A percentile compares a stretch with the other conserved stretches of the same genome.
These are phyloP conservation scores for Bipolaris bicolor DNA, from an alignment of 2,329 filamentous ascomycete genomes.

Conservation along the genomic window DNA sequence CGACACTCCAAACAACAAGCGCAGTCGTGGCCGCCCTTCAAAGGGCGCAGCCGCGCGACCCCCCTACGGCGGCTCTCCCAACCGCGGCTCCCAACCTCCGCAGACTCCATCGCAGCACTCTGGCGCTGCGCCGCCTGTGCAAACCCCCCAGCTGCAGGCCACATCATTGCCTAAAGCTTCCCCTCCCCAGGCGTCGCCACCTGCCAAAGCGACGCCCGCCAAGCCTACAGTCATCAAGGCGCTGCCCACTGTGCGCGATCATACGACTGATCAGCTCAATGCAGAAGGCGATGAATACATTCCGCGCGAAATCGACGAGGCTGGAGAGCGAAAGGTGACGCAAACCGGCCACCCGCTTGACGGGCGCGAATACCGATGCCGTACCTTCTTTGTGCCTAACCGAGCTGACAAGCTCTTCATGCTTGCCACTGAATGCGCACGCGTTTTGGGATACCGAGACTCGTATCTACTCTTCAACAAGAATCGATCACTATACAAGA, in stretches of 20 bases:
- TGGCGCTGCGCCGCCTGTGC: slow-evolving; percentile 56
- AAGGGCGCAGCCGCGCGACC: slow-evolving; percentile 56
- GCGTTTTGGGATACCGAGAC: slow-evolving; percentile 91
- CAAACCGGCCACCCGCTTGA: slow-evolving; percentile 80
- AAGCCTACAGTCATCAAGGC: slow-evolving; percentile 86
- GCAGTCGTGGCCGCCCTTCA: slow-evolving; percentile 63
- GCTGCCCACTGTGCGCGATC: slow-evolving; percentile 91
- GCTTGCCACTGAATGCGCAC: slow-evolving; percentile 95
- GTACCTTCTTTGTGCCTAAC: slow-evolving; percentile 91
- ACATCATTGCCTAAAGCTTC: slow-evolving; percentile 58
- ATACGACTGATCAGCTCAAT: slow-evolving; percentile 94
- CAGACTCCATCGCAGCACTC: slow-evolving; percentile 55
- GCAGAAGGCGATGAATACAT: slow-evolving; percentile 92
- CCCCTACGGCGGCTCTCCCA: slow-evolving; percentile 59
- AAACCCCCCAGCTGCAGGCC: slow-evolving; percentile 62
- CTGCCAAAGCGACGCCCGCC: slow-evolving; percentile 75
- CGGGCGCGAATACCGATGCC: slow-evolving; percentile 85
- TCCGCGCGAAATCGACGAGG: slow-evolving; percentile 89
- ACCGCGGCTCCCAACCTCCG: slow-evolving; percentile 57
- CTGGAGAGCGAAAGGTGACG: slow-evolving; percentile 92
- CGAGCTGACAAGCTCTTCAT: slow-evolving; percentile 95
- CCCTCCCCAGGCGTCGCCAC: slow-evolving; percentile 67
- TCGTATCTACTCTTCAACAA: slow-evolving; percentile 99
- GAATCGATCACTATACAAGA: slow-evolving; percentile 95
- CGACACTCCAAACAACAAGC: slow-evolving; percentile 22